Percentiles rank a stretch among this genome's conserved stretches.
Conservation (phyloP, 2,329 filamentous ascomycete genomes). For the Hypoxylon sp. region DNA sequence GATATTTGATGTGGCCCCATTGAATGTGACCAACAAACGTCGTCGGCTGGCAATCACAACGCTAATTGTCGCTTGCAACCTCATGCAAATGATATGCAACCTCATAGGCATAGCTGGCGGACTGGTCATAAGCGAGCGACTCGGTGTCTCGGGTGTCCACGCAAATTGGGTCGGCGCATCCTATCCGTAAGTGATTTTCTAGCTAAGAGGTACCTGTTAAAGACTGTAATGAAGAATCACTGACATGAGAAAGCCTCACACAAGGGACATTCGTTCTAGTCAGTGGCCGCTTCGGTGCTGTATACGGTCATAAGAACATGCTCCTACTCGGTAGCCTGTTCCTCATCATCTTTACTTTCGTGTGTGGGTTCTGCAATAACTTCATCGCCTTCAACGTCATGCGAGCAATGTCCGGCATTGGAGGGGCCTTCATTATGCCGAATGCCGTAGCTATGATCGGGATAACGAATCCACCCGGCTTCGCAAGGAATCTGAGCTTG, state of each 20-base stretch:
- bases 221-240: not conserved
- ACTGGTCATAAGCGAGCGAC: slow-evolving; percentile 48
- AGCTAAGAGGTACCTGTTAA: not conserved
- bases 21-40: slow-evolving; percentile 37
- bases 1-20: slow-evolving; percentile 41
- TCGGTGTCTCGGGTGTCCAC: slow-evolving; percentile 53
- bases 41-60: slow-evolving; percentile 35
- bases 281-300: slow-evolving; percentile 64
- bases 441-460: slow-evolving; percentile 67
- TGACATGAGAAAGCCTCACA: slow-evolving; percentile 57
- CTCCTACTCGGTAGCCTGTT: slow-evolving; percentile 61
- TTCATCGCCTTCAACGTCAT: slow-evolving; percentile 26
- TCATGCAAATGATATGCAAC: slow-evolving; percentile 53
- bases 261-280: slow-evolving; percentile 68
- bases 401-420: slow-evolving; percentile 63
- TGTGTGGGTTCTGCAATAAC: slow-evolving; percentile 53
- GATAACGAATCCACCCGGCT: slow-evolving; percentile 63
- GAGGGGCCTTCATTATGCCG: slow-evolving; percentile 66
- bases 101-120: slow-evolving; percentile 53
- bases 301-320: slow-evolving; percentile 67
- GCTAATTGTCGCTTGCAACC: slow-evolving; percentile 35
- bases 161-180: slow-evolving; percentile 60
- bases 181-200: slow-evolving; percentile 53
- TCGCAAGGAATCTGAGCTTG: slow-evolving; percentile 61
- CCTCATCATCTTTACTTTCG: slow-evolving; percentile 61